Conservation (phyloP, 306 rosid genomes). For the Aeschynomene evenia region DNA sequence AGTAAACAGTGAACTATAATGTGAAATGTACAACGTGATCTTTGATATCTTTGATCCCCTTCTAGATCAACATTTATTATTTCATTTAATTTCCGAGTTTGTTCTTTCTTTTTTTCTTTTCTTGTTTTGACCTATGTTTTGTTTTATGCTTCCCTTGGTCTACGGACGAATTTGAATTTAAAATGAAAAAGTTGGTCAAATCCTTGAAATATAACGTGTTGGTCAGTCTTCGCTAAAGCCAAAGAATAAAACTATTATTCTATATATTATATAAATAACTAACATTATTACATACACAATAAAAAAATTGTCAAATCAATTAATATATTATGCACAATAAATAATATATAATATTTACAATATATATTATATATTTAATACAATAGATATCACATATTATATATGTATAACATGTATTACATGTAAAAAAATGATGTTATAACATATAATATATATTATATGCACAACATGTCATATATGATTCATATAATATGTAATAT, state of each 20-base stretch:
- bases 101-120: background rate
- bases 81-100: background rate
- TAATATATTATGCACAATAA: no score
- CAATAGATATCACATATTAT: no score
- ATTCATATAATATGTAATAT: no score
- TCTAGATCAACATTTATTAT: background rate
- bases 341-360: no score
- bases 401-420: no score
- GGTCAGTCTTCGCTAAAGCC: background rate
- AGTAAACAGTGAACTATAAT: background rate
- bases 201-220: background rate
- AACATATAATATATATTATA: no score
- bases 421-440: no score
- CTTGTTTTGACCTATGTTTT: background rate
- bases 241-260: background rate
- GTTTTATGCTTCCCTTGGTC: background rate
- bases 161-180: conserved; percentile 1
- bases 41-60: background rate
- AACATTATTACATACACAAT: no score
- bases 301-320: no score
- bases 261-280: no score
- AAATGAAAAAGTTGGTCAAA: background rate
- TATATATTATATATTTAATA: no score
- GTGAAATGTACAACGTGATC: background rate
- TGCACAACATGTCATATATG: no score